These are phyloP conservation scores for Lepidium didymum DNA, from an alignment of 345 rosid genomes.

Conservation along the genomic window DNA sequence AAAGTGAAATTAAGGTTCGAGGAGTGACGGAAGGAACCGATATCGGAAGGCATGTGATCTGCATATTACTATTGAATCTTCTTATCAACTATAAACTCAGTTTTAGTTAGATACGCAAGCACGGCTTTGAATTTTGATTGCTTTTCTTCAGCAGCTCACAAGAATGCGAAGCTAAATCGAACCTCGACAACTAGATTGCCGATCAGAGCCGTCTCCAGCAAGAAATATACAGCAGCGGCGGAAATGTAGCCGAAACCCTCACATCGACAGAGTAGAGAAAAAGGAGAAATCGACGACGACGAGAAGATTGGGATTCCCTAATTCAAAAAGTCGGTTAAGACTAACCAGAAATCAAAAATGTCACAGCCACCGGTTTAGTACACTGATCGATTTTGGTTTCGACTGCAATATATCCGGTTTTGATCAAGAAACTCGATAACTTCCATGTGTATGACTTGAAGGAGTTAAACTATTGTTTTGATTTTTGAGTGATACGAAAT, in stretches of 20 bases:
- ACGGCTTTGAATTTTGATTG: neutral
- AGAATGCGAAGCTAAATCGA: neutral
- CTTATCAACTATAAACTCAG: neutral
- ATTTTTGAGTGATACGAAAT: too few relatives aligned
- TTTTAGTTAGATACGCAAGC: too few relatives aligned
- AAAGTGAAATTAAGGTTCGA: neutral
- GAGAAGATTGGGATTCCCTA: neutral
- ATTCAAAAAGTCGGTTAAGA: neutral
- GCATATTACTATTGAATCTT: conserved; percentile 15
- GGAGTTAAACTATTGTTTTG: too few relatives aligned
- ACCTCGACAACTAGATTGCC: neutral
- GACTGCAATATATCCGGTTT: neutral
- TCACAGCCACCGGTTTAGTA: neutral
- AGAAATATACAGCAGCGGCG: neutral
- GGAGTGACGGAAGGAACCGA: conserved; percentile 3
- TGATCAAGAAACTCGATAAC: neutral
- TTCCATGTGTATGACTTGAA: too few relatives aligned
- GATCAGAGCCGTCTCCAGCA: neutral
- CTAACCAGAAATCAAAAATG: neutral
- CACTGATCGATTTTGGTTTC: neutral
- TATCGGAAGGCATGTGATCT: conserved; percentile 5
- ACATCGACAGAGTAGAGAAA: neutral
- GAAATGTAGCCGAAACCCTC: neutral
- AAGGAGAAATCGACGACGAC: neutral
- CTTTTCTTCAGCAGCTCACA: neutral